Percentiles rank a stretch among this genome's conserved stretches.
phyloP scores from a whole-genome alignment of 768 basidiomycete species.

The Pulveroboletus sp. region DNA sequence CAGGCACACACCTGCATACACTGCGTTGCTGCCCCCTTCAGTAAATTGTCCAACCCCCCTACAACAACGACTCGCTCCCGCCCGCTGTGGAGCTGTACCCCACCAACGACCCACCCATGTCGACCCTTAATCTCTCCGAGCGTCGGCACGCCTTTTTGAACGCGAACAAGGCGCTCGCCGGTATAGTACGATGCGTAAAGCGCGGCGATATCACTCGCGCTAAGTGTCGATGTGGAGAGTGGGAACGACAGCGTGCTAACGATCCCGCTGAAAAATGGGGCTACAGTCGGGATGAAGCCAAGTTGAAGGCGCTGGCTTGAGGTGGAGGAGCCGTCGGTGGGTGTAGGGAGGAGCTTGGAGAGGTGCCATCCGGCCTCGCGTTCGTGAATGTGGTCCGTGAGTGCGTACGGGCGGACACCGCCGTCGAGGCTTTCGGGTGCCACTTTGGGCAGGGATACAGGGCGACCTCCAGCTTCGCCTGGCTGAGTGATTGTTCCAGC shows the following conservation, averaged over 20 bases:
- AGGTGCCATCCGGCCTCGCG: conserved; percentile 90
- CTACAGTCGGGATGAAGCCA: conserved; percentile 85
- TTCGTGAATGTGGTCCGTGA: conserved; percentile 99
- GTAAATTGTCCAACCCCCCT: conserved; percentile 91
- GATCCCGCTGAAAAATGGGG: conserved; percentile 97
- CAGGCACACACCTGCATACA: conserved; percentile 77
- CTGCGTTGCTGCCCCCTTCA: conserved; percentile 99
- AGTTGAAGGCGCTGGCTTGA: conserved; percentile 45
- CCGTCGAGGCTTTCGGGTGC: conserved; percentile 70
- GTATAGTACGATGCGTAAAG: conserved; percentile 79
- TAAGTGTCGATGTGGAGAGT: conserved; percentile 53
- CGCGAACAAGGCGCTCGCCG: conserved; percentile 67
- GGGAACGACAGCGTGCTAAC: conserved; percentile 85
- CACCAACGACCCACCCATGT: conserved; percentile 91
- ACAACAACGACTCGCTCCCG: conserved; percentile 94
- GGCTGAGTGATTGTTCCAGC: conserved; percentile 80
- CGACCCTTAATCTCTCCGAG: conserved; percentile 73
- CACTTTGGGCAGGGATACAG: conserved; percentile 79
- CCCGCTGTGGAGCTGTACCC: conserved; percentile 87
- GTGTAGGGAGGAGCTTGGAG: conserved; percentile 47
- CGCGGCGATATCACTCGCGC: conserved; percentile 67
- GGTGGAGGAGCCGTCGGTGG: neutral
- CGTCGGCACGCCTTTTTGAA: conserved; percentile 69
- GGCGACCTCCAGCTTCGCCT: conserved; percentile 60
- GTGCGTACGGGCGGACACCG: conserved; percentile 78